A percentile compares a stretch with the other conserved stretches of the same genome.
These are phyloP conservation scores for Scutellaria baicalensis DNA, from an alignment of 257 asterid species.

Conservation along the genomic window DNA sequence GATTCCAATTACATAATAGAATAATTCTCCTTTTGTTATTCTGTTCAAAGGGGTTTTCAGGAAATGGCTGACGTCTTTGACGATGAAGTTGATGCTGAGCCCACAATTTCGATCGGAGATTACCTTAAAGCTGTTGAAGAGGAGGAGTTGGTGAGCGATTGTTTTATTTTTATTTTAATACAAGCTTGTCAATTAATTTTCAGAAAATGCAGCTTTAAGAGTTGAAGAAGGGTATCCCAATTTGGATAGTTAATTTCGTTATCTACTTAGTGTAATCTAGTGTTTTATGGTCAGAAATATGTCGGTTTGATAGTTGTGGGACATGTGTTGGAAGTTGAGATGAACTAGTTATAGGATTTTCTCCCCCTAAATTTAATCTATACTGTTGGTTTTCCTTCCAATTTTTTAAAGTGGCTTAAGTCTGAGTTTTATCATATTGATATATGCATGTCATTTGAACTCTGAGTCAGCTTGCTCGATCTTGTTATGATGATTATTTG, in stretches of 20 bases:
- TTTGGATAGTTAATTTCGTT: no score
- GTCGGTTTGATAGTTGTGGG: background rate
- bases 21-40: background rate
- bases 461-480: background rate
- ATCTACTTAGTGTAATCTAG: background rate
- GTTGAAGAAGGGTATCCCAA: background rate
- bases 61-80: slow-evolving; percentile 23
- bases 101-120: slow-evolving; percentile 59
- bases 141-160: slow-evolving; percentile 50
- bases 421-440: background rate
- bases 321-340: background rate
- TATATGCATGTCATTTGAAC: background rate
- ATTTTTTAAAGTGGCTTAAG: background rate
- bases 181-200: background rate
- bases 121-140: slow-evolving; percentile 67
- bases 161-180: background rate
- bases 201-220: background rate
- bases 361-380: background rate
- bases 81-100: slow-evolving; percentile 47
- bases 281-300: background rate
- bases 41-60: slow-evolving; percentile 1
- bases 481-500: background rate
- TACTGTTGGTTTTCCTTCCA: background rate
- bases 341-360: background rate
- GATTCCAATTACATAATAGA: background rate